These are phyloP conservation scores for Eimeria nieschulzi DNA, from an alignment of 169 alveolate species.

Conservation along the genomic window DNA sequence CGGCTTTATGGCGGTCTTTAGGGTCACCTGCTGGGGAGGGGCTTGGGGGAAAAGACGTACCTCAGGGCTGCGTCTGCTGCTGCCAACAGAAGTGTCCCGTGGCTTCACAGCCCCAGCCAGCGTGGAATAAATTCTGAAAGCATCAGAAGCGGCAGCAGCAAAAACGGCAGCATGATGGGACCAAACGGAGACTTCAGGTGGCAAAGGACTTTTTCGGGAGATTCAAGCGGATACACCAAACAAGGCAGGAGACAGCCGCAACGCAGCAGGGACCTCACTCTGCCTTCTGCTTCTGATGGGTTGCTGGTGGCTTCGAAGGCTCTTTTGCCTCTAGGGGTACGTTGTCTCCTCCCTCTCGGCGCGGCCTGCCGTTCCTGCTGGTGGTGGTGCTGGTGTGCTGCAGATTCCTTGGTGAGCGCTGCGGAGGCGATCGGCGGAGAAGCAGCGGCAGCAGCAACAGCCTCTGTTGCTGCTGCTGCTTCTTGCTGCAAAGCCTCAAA, in stretches of 20 bases:
- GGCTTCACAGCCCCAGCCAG: constrained; percentile 2
- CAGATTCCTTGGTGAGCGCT: not conserved
- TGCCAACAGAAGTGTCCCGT: constrained; percentile 28
- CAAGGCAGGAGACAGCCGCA: not conserved
- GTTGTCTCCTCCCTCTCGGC: constrained; percentile 2
- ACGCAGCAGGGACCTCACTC: not conserved
- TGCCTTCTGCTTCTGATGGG: too few relatives aligned
- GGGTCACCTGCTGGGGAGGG: too few relatives aligned
- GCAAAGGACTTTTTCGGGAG: not conserved
- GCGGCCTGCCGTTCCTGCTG: constrained; percentile 12
- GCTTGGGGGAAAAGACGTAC: not conserved
- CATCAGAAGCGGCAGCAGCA: not conserved
- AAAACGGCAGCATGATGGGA: not conserved
- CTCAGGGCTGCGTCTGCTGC: constrained; percentile 29
- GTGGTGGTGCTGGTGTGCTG: not conserved
- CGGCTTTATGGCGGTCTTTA: not conserved
- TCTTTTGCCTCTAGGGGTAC: not conserved
- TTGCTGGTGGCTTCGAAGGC: not conserved
- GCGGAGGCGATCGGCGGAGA: not conserved
- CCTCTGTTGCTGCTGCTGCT: constrained; percentile 24
- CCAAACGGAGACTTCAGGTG: not conserved
- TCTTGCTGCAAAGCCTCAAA: constrained; percentile 11
- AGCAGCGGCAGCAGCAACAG: not conserved
- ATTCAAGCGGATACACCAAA: not conserved
- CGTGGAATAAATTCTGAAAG: not conserved